Base-by-base conservation (phyloP, 225 moss, liverwort and hornwort genomes). In the Takakia lepidozioides region DNA sequence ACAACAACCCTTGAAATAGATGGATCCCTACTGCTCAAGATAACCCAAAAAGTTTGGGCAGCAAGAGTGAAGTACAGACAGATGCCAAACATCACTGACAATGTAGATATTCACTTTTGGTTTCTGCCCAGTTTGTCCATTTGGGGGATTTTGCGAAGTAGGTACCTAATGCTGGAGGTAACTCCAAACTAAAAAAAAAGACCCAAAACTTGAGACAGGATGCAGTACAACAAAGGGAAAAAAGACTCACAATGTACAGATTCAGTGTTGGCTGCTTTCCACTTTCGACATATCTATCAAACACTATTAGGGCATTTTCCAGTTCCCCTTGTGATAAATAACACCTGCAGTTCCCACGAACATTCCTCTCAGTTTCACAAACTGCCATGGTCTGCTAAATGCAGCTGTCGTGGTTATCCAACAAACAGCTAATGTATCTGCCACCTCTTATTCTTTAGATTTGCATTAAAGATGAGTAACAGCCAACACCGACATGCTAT, bases 241-340 rank as follows among this genome's bases (percentile, higher is more conserved):
- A 21, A 3, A 23, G 8, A 51, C 75, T 54, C 61, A 85, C 89
- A 27, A 64, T 39, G 64, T 82, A 92, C 16, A 92, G 66, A 36
- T 67, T 65, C 43, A 92, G 61, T 2, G 73, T 62, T 50, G 84
- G 86, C 54, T n/a, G 67, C 51, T 58, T 75, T 43, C 86, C 91
- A 49, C 50, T 19, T 59, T 65, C 78, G 29, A 76, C 23, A 32
- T 61, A 75, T 16, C 59, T 71, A 35, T 74, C 61, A 39, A 73
- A 62, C 48, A 64, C 78, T 48, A 65, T 56, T 29, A 78, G 66
- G 39, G 87, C 87, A 59, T 80, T 73, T 35, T 82, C 78, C 45
- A 76, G 53, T 7, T 65, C 60, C 42, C 52, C 22, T 5, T 61
- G 62, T 18, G 38, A 42, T 25, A 71, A 43, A 44, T 64, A 61